A percentile compares a stretch with the other conserved stretches of the same genome.
These are phyloP conservation scores for Neofusicoccum ribis DNA, from an alignment of 2,329 filamentous ascomycete genomes.

Conservation along the genomic window DNA sequence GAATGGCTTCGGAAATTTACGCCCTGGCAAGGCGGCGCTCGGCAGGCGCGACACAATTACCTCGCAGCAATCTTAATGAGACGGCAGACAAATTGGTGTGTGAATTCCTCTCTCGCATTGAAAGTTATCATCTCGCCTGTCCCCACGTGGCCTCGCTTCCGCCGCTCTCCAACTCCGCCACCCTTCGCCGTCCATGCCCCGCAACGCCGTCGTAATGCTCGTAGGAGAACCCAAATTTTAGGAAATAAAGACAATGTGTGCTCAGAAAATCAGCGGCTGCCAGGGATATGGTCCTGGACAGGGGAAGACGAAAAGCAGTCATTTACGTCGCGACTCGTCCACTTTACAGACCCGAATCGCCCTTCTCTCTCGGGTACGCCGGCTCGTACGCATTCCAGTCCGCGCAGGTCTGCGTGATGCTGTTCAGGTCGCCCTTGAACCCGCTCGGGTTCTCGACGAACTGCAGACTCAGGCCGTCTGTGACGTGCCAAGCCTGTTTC, in stretches of 20 bases:
- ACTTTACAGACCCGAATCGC: constrained; percentile 16
- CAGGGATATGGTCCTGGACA: background rate
- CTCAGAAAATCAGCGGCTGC: background rate
- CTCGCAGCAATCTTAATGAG: background rate
- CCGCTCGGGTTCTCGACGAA: constrained; percentile 49
- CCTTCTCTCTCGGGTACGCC: background rate
- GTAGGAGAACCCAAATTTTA: background rate
- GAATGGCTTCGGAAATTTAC: background rate
- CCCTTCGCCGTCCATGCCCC: background rate
- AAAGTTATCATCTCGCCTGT: background rate
- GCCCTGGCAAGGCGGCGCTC: background rate
- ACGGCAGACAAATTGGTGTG: background rate
- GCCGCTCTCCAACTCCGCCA: too few species aligned
- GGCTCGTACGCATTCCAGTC: constrained; percentile 34
- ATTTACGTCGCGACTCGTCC: too few species aligned
- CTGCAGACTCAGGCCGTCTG: constrained; percentile 50
- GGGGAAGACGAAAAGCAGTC: background rate
- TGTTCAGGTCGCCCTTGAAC: constrained; percentile 28
- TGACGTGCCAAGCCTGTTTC: constrained; percentile 33
- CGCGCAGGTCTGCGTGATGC: constrained; percentile 29
- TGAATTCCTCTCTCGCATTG: background rate
- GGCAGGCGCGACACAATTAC: background rate
- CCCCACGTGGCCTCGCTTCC: background rate
- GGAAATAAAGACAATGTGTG: background rate
- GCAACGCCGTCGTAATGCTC: background rate